A percentile compares a stretch with the other conserved stretches of the same genome.
These are phyloP conservation scores for Leccinum subtestaceum DNA, from an alignment of 768 basidiomycete genomes.

Conservation along the genomic window DNA sequence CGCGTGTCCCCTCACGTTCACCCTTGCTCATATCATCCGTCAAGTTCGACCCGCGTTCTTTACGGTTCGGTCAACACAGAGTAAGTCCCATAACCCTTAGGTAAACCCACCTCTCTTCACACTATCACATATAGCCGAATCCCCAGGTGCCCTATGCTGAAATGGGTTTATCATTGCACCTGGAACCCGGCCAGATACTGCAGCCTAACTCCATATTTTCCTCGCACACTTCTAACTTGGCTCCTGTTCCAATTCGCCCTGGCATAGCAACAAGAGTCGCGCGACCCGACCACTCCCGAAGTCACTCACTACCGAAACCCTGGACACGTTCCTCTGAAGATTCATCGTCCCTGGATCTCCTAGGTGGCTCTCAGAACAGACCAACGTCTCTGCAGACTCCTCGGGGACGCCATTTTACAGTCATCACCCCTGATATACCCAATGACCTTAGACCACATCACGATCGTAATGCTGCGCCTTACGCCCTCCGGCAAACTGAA, in stretches of 20 bases:
- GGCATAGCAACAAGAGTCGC: neutral
- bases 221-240: conserved; percentile 1
- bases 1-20: neutral
- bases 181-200: conserved; percentile 56
- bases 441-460: conserved; percentile 9
- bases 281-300: conserved; percentile 11
- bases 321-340: neutral
- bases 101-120: conserved; percentile 9
- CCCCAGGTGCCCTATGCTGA: conserved; percentile 1
- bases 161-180: conserved; percentile 45
- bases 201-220: conserved; percentile 33
- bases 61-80: conserved; percentile 10
- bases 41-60: conserved; percentile 16
- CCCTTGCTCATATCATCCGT: conserved; percentile 8
- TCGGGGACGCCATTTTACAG: conserved; percentile 14
- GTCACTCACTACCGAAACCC: conserved; percentile 12
- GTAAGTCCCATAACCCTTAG: conserved; percentile 15
- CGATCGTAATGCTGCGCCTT: conserved; percentile 10
- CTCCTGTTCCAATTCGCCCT: conserved; percentile 3
- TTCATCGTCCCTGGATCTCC: neutral
- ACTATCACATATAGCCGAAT: conserved; percentile 10
- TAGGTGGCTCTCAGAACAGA: conserved; percentile 1
- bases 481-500: conserved; percentile 14
- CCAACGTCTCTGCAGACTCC: conserved; percentile 9
- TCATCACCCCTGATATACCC: conserved; percentile 7